These are phyloP conservation scores for Boletus holoroseus DNA, from an alignment of 1,284 basidiomycete genomes.

Conservation along the genomic window DNA sequence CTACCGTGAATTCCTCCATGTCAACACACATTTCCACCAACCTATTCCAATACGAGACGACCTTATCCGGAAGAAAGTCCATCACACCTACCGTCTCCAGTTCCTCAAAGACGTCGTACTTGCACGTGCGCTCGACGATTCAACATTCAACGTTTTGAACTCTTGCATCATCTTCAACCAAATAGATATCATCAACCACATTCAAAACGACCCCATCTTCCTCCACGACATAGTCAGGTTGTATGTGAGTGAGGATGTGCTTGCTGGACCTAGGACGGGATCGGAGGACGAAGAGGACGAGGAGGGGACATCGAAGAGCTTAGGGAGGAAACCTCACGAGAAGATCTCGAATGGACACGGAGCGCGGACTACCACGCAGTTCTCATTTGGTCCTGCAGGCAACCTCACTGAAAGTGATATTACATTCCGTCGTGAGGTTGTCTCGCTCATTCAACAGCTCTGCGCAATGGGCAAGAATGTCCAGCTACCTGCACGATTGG, in stretches of 20 bases:
- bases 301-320: conserved; percentile 22
- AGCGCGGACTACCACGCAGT: conserved; percentile 31
- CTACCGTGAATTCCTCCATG: conserved; percentile 87
- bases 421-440: conserved; percentile 61
- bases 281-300: conserved; percentile 31
- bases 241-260: conserved; percentile 67
- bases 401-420: conserved; percentile 48
- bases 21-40: conserved; percentile 79
- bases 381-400: conserved; percentile 49
- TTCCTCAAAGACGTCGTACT: conserved; percentile 99
- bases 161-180: conserved; percentile 99
- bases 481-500: conserved; percentile 80
- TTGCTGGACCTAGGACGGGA: conserved; percentile 34
- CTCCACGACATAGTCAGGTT: conserved; percentile 74
- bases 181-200: conserved; percentile 92
- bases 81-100: conserved; percentile 93
- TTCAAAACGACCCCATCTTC: conserved; percentile 75
- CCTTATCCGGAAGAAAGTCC: conserved; percentile 79
- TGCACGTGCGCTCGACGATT: conserved; percentile 90
- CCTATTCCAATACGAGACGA: conserved; percentile 78
- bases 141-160: conserved; percentile 95
- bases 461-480: conserved; percentile 96
- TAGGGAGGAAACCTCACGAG: conserved; percentile 32
- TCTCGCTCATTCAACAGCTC: conserved; percentile 87
- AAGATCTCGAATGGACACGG: conserved; percentile 28